These are phyloP conservation scores for Kregervanrija fluxuum DNA, from an alignment of 805 yeast species.

Conservation along the genomic window DNA sequence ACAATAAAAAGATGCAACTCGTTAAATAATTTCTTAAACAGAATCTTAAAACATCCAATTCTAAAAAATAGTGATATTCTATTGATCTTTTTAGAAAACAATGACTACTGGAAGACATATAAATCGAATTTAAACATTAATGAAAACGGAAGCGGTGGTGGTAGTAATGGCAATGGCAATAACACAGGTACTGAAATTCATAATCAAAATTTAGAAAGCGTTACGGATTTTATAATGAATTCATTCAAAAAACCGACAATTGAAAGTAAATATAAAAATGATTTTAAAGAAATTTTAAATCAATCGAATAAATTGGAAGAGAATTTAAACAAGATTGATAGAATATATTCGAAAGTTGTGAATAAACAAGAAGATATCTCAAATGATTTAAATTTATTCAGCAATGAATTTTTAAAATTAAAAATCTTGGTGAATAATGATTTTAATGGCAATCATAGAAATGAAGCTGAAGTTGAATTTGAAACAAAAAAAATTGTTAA, in stretches of 20 bases:
- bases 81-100: constrained; percentile 62
- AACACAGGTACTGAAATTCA: neutral
- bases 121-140: constrained; percentile 44
- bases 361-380: constrained; percentile 67
- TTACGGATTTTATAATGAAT: constrained; percentile 89
- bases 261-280: constrained; percentile 53
- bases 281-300: constrained; percentile 76
- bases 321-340: constrained; percentile 71
- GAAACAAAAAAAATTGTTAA: constrained; percentile 20
- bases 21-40: constrained; percentile 63
- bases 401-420: constrained; percentile 60
- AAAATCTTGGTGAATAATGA: constrained; percentile 32
- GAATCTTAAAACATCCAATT: constrained; percentile 68
- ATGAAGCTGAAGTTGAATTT: constrained; percentile 15
- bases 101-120: constrained; percentile 64
- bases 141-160: constrained; percentile 15
- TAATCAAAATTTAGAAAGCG: constrained; percentile 48
- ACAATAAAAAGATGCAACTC: constrained; percentile 79
- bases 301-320: constrained; percentile 79
- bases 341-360: constrained; percentile 64
- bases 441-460: constrained; percentile 24
- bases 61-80: constrained; percentile 64
- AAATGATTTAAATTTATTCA: constrained; percentile 64
- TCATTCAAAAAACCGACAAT: constrained; percentile 74
- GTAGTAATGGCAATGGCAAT: constrained; percentile 11